phyloP scores from a whole-genome alignment of 2,329 filamentous ascomycete species.

The Stemphylium vesicarium region DNA sequence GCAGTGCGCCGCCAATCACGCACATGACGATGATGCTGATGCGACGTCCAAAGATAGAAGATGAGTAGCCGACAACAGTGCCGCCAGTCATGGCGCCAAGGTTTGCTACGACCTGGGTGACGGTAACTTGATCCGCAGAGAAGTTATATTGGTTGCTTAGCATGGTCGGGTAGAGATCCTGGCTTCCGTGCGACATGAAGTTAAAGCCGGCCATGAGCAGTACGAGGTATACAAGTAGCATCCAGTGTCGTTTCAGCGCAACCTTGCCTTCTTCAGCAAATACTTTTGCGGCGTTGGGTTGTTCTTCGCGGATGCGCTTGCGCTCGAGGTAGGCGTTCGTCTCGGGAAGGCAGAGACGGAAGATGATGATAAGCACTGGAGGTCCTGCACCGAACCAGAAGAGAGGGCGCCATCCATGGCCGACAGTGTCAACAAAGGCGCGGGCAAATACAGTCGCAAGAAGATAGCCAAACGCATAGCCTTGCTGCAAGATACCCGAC shows the following conservation, averaged over 20 bases:
- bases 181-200: slow-evolving; percentile 83
- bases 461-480: slow-evolving; percentile 70
- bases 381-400: slow-evolving; percentile 90
- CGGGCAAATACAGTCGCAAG: slow-evolving; percentile 63
- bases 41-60: slow-evolving; percentile 55
- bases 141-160: slow-evolving; percentile 65
- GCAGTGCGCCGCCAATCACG: slow-evolving; percentile 72
- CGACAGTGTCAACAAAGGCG: slow-evolving; percentile 75
- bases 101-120: slow-evolving; percentile 59
- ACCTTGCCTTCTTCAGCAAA: slow-evolving; percentile 80
- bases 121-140: slow-evolving; percentile 54
- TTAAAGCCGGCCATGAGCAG: slow-evolving; percentile 91
- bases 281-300: slow-evolving; percentile 65
- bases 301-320: slow-evolving; percentile 66
- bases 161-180: slow-evolving; percentile 69
- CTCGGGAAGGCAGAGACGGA: slow-evolving; percentile 79
- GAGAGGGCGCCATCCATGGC: slow-evolving; percentile 81
- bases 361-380: slow-evolving; percentile 79
- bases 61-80: slow-evolving; percentile 54
- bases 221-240: slow-evolving; percentile 80
- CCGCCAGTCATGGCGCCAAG: slow-evolving; percentile 58
- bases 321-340: slow-evolving; percentile 75
- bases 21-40: slow-evolving; percentile 57
- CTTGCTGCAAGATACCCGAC: slow-evolving; percentile 68
- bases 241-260: slow-evolving; percentile 79